Evolutionary conservation across 2,329 filamentous ascomycete genomes (phyloP).

Genomic region (Aspergillus sp.): DNA sequence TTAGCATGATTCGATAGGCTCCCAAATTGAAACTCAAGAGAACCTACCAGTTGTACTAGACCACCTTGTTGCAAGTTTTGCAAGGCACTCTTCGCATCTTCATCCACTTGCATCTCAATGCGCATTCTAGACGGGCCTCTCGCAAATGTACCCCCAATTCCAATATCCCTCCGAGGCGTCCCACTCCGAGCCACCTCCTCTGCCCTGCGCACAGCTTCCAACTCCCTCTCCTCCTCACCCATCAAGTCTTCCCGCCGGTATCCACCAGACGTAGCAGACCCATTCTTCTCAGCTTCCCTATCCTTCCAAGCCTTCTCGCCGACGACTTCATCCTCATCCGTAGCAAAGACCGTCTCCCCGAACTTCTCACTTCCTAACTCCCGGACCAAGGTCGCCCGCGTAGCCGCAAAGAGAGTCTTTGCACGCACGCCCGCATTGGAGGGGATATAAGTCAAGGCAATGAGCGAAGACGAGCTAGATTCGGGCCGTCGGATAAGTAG

Average conservation of each 20-base stretch:
- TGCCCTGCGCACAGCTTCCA: constrained; percentile 61
- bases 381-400: constrained; percentile 62
- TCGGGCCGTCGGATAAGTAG: constrained; percentile 61
- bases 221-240: constrained; percentile 63
- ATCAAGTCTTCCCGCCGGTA: constrained; percentile 56
- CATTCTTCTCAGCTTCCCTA: constrained; percentile 52
- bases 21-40: background rate
- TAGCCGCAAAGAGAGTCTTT: constrained; percentile 70
- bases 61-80: constrained; percentile 41
- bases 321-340: constrained; percentile 61
- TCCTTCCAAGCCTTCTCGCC: constrained; percentile 59
- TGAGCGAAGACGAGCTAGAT: constrained; percentile 34
- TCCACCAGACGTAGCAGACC: constrained; percentile 26
- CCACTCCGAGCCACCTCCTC: constrained; percentile 62
- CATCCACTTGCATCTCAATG: constrained; percentile 57
- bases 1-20: constrained; percentile 26
- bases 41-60: constrained; percentile 57
- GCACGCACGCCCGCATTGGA: constrained; percentile 66
- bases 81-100: constrained; percentile 59
- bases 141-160: constrained; percentile 47
- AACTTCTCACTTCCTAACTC: constrained; percentile 68
- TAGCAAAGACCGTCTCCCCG: constrained; percentile 61
- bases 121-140: constrained; percentile 42
- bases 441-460: constrained; percentile 67
- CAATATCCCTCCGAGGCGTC: constrained; percentile 55